Evolutionary conservation across 1,284 basidiomycete genomes (phyloP).

Genomic region (Sutorius eximius): DNA sequence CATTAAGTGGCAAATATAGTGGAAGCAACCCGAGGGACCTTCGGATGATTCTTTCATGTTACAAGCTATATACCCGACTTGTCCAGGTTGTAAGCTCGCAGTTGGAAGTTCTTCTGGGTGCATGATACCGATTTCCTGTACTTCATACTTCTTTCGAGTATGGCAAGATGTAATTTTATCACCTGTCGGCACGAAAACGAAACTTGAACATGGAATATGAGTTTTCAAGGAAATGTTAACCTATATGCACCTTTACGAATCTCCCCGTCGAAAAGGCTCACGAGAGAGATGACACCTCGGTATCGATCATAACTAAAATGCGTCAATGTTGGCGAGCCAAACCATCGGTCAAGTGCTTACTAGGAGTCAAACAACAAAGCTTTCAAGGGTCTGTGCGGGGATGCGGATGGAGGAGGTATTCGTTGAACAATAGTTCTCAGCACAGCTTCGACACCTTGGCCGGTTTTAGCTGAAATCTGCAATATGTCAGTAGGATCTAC

Average conservation of each 20-base stretch:
- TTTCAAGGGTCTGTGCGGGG: constrained; percentile 59
- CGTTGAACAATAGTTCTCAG: constrained; percentile 80
- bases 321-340: neutral
- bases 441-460: constrained; percentile 75
- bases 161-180: constrained; percentile 88
- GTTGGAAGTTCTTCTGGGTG: constrained; percentile 85
- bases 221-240: neutral
- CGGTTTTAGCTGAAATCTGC: constrained; percentile 91
- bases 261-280: constrained; percentile 73
- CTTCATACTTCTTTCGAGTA: constrained; percentile 89
- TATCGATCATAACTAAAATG: constrained; percentile 87
- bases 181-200: constrained; percentile 45
- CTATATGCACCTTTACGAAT: constrained; percentile 56
- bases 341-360: constrained; percentile 45
- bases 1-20: constrained; percentile 11
- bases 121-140: constrained; percentile 91
- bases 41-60: constrained; percentile 99
- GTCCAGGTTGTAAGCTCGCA: constrained; percentile 73
- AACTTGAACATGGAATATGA: neutral
- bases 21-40: constrained; percentile 47
- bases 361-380: constrained; percentile 93
- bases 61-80: constrained; percentile 90
- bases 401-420: constrained; percentile 73
- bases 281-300: constrained; percentile 92
- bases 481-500: constrained; percentile 73